Percentiles rank a stretch among this genome's conserved stretches.
Conservation (phyloP, 371 early-diverging fungal genomes). For the Nematocida sp. region DNA sequence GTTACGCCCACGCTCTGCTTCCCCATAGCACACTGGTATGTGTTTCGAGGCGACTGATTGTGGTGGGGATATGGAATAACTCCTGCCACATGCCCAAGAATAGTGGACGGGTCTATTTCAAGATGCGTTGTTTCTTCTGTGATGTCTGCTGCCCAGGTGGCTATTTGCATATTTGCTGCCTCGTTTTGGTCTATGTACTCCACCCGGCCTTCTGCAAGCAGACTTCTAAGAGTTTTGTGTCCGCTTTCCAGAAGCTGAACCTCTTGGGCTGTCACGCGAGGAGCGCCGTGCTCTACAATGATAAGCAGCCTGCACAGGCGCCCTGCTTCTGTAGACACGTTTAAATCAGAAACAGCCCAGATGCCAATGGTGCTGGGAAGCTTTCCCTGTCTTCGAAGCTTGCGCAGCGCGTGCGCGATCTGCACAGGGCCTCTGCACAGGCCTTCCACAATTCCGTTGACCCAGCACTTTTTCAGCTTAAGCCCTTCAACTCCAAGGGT, state of each 20-base stretch:
- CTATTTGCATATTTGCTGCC: slow-evolving; percentile 87
- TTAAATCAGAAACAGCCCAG: slow-evolving; percentile 76
- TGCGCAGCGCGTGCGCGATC: slow-evolving; percentile 75
- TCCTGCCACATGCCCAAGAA: slow-evolving; percentile 91
- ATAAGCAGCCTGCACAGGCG: slow-evolving; percentile 92
- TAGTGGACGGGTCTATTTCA: slow-evolving; percentile 92
- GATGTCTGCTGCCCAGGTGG: slow-evolving; percentile 76
- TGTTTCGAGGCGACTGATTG: slow-evolving; percentile 98
- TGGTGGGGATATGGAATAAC: slow-evolving; percentile 99
- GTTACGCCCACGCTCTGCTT: slow-evolving; percentile 98
- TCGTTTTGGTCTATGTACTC: slow-evolving; percentile 98
- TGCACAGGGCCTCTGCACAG: slow-evolving; percentile 71
- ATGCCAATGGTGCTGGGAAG: slow-evolving; percentile 84
- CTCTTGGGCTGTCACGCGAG: slow-evolving; percentile 69
- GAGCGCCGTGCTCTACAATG: slow-evolving; percentile 71
- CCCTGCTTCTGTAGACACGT: slow-evolving; percentile 90
- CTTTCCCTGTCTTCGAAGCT: slow-evolving; percentile 74
- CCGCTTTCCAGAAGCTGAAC: slow-evolving; percentile 51
- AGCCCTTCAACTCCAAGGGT: slow-evolving; percentile 63
- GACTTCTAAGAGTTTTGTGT: slow-evolving; percentile 74
- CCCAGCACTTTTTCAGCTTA: slow-evolving; percentile 72
- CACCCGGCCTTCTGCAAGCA: slow-evolving; percentile 79
- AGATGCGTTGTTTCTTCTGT: slow-evolving; percentile 75
- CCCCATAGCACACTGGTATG: slow-evolving; percentile 98
- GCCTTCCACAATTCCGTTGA: slow-evolving; percentile 83